A percentile compares a stretch with the other conserved stretches of the same genome.
phyloP scores from a whole-genome alignment of 345 rosid species.

The Geranium rotundifolium region DNA sequence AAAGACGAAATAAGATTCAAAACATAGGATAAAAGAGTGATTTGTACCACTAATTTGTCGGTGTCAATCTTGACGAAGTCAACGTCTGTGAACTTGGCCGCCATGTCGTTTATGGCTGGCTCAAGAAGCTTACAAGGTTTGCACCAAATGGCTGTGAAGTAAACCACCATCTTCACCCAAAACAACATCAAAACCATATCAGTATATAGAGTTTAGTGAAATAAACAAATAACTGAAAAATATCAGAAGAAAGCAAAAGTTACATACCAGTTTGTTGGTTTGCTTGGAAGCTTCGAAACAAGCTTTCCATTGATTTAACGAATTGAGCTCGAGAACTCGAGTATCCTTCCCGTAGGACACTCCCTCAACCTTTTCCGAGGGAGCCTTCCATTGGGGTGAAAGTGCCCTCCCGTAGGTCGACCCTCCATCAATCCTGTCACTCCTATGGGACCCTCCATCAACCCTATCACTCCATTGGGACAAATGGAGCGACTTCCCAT shows the following conservation, averaged over 20 bases:
- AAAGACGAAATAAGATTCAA: not conserved
- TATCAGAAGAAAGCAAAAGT: too few species aligned
- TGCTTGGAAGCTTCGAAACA: constrained; percentile 40
- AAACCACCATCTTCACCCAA: constrained; percentile 39
- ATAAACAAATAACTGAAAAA: not conserved
- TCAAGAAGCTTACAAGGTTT: constrained; percentile 60
- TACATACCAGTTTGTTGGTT: constrained; percentile 47
- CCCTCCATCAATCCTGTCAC: too few species aligned
- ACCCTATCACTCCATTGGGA: too few species aligned
- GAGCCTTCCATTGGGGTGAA: not conserved
- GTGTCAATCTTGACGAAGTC: constrained; percentile 67
- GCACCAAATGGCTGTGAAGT: constrained; percentile 76
- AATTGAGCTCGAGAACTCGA: constrained; percentile 31
- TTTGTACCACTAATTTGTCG: constrained; percentile 37
- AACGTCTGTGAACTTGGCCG: constrained; percentile 42
- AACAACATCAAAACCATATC: not conserved
- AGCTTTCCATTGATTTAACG: constrained; percentile 44
- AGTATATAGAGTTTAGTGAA: not conserved
- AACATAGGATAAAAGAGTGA: not conserved
- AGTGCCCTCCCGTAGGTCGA: not conserved
- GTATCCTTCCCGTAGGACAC: not conserved
- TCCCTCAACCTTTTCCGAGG: not conserved
- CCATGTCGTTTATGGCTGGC: constrained; percentile 38
- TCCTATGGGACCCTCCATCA: too few species aligned
- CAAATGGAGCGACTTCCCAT: too few species aligned